These are phyloP conservation scores for Holtermanniella nyarrowii DNA, from an alignment of 768 basidiomycete species.

Conservation along the genomic window DNA sequence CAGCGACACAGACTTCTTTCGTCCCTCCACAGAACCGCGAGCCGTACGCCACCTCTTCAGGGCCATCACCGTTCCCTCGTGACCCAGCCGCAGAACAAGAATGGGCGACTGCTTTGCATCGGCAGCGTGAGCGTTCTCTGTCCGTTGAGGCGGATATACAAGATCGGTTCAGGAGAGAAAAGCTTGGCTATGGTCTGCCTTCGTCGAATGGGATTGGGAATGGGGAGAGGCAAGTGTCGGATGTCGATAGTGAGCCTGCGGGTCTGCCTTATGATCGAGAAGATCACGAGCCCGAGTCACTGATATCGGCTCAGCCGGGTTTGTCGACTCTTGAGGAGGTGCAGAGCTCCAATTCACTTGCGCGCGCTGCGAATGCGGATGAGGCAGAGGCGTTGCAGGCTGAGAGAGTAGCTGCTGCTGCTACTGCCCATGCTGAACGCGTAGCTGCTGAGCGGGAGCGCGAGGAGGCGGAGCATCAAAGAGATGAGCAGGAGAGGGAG, in stretches of 20 bases:
- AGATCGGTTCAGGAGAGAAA: constrained; percentile 23
- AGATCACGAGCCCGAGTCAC: constrained; percentile 5
- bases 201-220: neutral
- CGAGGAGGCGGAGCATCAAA: constrained; percentile 4
- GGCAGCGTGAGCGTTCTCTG: constrained; percentile 16
- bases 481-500: constrained; percentile 5
- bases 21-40: neutral
- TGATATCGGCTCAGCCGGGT: too few relatives aligned
- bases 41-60: neutral
- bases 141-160: constrained; percentile 20
- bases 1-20: neutral
- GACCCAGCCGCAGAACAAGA: neutral
- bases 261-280: constrained; percentile 28
- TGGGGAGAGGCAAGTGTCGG: constrained; percentile 8
- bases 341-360: neutral
- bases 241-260: constrained; percentile 11
- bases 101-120: constrained; percentile 1
- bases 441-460: constrained; percentile 1
- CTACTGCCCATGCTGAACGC: neutral
- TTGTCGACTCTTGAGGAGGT: neutral
- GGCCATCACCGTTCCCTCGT: neutral
- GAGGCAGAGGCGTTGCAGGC: neutral
- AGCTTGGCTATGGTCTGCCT: neutral
- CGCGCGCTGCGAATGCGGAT: neutral
- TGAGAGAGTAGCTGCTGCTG: neutral